A percentile compares a stretch with the other conserved stretches of the same genome.
Conservation (phyloP, 768 basidiomycete species). For the Tricholomella constricta region DNA sequence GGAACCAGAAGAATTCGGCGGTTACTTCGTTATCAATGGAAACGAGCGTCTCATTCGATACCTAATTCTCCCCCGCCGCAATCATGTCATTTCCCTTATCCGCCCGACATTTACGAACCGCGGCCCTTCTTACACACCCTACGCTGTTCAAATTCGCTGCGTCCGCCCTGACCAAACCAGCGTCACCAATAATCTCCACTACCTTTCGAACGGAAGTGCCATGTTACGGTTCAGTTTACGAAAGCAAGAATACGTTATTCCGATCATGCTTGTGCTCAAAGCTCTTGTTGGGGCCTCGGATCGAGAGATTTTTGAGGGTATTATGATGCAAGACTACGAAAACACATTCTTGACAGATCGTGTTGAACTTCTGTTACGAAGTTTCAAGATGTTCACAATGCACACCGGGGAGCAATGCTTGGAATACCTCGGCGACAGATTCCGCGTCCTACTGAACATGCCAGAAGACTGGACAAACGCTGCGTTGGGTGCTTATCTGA, state of each 20-base stretch:
- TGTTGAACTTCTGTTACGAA: slow-evolving; percentile 89
- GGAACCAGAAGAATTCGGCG: slow-evolving; percentile 98
- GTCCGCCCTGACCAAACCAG: slow-evolving; percentile 92
- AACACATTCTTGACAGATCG: slow-evolving; percentile 98
- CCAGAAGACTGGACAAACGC: slow-evolving; percentile 93
- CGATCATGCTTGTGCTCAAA: slow-evolving; percentile 95
- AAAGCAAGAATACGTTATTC: slow-evolving; percentile 98
- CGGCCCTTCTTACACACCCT: slow-evolving; percentile 92
- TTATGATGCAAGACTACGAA: slow-evolving; percentile 95
- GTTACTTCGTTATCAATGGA: slow-evolving; percentile 98
- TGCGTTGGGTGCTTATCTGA: slow-evolving; percentile 77
- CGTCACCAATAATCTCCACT: slow-evolving; percentile 95
- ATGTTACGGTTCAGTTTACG: slow-evolving; percentile 96
- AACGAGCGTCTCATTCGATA: slow-evolving; percentile 99
- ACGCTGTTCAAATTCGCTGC: slow-evolving; percentile 94
- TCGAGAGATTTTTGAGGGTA: slow-evolving; percentile 93
- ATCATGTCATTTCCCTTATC: slow-evolving; percentile 91
- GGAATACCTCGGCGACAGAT: slow-evolving; percentile 95
- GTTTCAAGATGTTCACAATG: slow-evolving; percentile 92
- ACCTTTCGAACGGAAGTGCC: slow-evolving; percentile 94
- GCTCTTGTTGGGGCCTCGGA: slow-evolving; percentile 90
- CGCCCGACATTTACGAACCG: slow-evolving; percentile 91
- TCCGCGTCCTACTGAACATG: slow-evolving; percentile 85
- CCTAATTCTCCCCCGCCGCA: slow-evolving; percentile 92
- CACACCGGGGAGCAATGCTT: slow-evolving; percentile 89